Conservation (phyloP, 1,284 basidiomycete genomes). For the Exobasidium cylindrosporum region DNA sequence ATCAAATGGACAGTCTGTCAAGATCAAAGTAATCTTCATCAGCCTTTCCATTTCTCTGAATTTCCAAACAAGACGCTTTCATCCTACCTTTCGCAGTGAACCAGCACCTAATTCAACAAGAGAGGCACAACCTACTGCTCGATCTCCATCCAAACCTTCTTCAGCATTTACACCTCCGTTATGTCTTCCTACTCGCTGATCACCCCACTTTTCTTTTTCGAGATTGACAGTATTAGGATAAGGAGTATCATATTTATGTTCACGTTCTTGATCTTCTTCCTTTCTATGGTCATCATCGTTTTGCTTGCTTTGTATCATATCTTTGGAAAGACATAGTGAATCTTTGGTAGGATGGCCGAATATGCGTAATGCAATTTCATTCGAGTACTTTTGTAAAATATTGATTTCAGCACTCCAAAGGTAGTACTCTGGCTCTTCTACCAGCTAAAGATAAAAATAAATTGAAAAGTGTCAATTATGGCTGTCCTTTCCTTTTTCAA, state of each 20-base stretch:
- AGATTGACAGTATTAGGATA: conserved; percentile 17
- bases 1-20: conserved; percentile 79
- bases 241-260: conserved; percentile 12
- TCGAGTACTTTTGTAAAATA: conserved; percentile 58
- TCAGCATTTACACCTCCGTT: conserved; percentile 63
- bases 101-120: conserved; percentile 56
- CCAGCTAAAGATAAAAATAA: too few species aligned
- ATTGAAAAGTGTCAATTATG: too few species aligned
- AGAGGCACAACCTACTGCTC: conserved; percentile 50
- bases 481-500: too few species aligned
- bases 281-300: conserved; percentile 16
- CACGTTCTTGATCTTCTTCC: conserved; percentile 20
- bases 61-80: background rate
- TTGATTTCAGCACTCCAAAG: conserved; percentile 66
- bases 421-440: conserved; percentile 78
- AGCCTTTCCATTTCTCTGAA: too few species aligned
- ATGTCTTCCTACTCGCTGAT: conserved; percentile 70
- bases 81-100: conserved; percentile 36
- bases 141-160: conserved; percentile 58
- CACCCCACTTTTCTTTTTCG: conserved; percentile 59
- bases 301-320: conserved; percentile 44
- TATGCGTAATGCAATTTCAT: conserved; percentile 57
- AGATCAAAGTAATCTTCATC: too few species aligned
- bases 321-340: conserved; percentile 42
- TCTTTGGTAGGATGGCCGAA: conserved; percentile 25